Evolutionary conservation across 2,329 filamentous ascomycete species (phyloP), one percentile per base, ranked within the genome.

Genomic region (Diplodia seriata): DNA sequence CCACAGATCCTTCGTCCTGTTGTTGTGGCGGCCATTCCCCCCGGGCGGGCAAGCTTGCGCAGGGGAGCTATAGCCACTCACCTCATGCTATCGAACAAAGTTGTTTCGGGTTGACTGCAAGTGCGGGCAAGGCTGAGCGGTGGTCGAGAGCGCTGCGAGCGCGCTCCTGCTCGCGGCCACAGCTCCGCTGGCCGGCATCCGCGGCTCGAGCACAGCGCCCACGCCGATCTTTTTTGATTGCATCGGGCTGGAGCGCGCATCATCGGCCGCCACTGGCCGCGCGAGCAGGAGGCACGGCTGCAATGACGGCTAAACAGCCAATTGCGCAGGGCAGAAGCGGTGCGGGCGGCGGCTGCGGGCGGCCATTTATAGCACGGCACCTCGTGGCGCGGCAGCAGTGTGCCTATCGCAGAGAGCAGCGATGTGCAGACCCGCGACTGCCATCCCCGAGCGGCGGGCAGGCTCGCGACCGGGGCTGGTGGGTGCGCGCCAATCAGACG

Each of bases 71-170:
- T n/a, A 51, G 57, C 40, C 57, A 50, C 23, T 18, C 20, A 8
- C 11, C n/a, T n/a, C 12, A 31, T 18, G 26, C 20, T 26, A 14
- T 5, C 12, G 59, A 51, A 63, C 29, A 63, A 40, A 26, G 59
- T 51, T 63, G 59, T 51, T 51, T 63, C 59, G 47, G 43, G 59
- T 63, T 38, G 47, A 63, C 59, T 20, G 26, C 18, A 31, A 20
- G 29, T n/a, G 40, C 40, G 59, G 59, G 59, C 59, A 63, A 33
- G 59, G 59, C 59, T 63, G 59, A 63, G 59, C 59, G 50, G 31
- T 38, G 31, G 43, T 38, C 18, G 29, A 47, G 43, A 20, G 57
- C 26, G 15, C 29, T n/a, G 29, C 43, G 20, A 23, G 59, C 43
- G 59, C 59, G 59, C 20, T 20, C 59, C 59, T n/a, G 59, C 29